Percentiles rank a stretch among this genome's conserved stretches.
These are phyloP conservation scores for Xylaria sp. DNA, from an alignment of 2,329 filamentous ascomycete species.

Conservation along the genomic window DNA sequence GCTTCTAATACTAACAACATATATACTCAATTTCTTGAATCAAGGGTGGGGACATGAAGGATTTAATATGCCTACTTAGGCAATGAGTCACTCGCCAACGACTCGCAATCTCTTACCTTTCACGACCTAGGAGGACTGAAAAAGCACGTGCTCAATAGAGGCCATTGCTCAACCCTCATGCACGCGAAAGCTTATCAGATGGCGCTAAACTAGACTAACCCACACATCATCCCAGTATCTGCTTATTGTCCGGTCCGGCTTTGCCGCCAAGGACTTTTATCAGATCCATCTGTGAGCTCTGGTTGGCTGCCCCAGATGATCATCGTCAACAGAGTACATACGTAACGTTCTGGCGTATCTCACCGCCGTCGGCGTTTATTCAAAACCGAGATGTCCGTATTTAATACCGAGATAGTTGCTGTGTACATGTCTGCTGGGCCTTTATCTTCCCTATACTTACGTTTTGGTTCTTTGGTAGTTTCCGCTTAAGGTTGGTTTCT, in stretches of 20 bases:
- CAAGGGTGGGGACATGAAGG: neutral
- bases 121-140: neutral
- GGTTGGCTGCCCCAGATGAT: neutral
- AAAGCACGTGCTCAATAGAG: neutral
- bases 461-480: conserved; percentile 10
- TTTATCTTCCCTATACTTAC: neutral
- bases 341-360: neutral
- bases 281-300: conserved; percentile 11
- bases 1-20: neutral
- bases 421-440: neutral
- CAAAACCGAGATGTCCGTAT: conserved; percentile 1
- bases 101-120: neutral
- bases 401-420: conserved; percentile 11
- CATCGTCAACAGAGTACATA: neutral
- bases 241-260: neutral
- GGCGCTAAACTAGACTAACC: conserved; percentile 12
- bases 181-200: conserved; percentile 23
- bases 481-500: conserved; percentile 18
- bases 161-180: neutral
- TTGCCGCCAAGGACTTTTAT: conserved; percentile 25
- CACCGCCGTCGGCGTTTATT: conserved; percentile 11
- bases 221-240: neutral
- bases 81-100: neutral
- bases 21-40: neutral
- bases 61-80: neutral